Percentiles rank a stretch among this genome's conserved stretches.
These are phyloP conservation scores for Arctium minus DNA, from an alignment of 129 eudicot genomes.

Conservation along the genomic window DNA sequence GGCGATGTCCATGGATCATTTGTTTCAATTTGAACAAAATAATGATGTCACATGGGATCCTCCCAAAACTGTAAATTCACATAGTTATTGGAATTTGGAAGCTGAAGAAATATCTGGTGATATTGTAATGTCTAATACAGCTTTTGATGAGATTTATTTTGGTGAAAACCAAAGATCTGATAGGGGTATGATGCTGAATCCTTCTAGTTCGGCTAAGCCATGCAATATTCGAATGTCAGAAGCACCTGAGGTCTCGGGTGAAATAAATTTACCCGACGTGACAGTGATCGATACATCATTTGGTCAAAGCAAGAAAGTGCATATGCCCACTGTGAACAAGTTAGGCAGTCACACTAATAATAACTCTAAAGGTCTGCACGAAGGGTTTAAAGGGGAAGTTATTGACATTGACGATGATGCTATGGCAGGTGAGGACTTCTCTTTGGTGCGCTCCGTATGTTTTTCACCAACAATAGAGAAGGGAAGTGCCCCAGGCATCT, in stretches of 20 bases:
- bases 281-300: slow-evolving; percentile 16
- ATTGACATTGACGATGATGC: slow-evolving; percentile 50
- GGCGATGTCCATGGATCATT: slow-evolving; percentile 22
- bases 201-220: slow-evolving; percentile 20
- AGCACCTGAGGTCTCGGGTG: slow-evolving; percentile 22
- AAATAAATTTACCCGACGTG: slow-evolving; percentile 12
- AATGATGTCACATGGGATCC: slow-evolving; percentile 30
- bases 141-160: slow-evolving; percentile 31
- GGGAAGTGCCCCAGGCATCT: slow-evolving; percentile 17
- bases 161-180: slow-evolving; percentile 30
- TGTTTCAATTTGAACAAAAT: slow-evolving; percentile 25
- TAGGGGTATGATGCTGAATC: slow-evolving; percentile 17
- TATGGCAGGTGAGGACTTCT: slow-evolving; percentile 27
- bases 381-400: slow-evolving; percentile 60
- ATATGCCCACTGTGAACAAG: slow-evolving; percentile 19
- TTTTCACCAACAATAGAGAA: slow-evolving; percentile 29
- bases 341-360: slow-evolving; percentile 11
- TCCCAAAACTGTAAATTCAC: slow-evolving; percentile 30
- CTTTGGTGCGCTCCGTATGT: slow-evolving; percentile 3
- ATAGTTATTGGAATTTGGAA: slow-evolving; percentile 34
- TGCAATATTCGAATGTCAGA: slow-evolving; percentile 23
- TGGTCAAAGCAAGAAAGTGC: slow-evolving; percentile 32
- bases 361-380: slow-evolving; percentile 20
- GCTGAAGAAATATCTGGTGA: slow-evolving; percentile 31
- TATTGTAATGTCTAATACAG: slow-evolving; percentile 22